A percentile compares a stretch with the other conserved stretches of the same genome.
These are phyloP conservation scores for Obelidium mucronatum DNA, from an alignment of 192 early-diverging fungal species.

Conservation along the genomic window DNA sequence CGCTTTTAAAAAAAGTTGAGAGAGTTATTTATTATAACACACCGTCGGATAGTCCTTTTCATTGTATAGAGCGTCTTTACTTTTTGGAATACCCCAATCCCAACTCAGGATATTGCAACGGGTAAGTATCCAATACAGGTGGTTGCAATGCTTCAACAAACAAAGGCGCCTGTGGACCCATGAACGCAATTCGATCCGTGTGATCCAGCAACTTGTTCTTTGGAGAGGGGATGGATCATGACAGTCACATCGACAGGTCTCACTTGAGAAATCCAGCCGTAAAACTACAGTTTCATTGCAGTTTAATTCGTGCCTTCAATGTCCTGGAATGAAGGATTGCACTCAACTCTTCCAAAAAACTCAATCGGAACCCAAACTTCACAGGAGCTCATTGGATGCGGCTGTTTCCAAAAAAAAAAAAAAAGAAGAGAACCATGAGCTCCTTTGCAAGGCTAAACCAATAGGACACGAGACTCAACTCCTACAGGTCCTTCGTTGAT, in stretches of 20 bases:
- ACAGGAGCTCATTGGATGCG: conserved; percentile 67
- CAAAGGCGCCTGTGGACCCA: conserved; percentile 64
- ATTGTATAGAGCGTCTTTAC: no score
- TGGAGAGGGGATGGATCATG: conserved; percentile 70
- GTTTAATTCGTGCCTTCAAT: no score
- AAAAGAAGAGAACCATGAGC: no score
- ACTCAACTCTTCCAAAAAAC: conserved; percentile 62
- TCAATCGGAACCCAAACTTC: conserved; percentile 72
- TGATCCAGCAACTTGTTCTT: conserved; percentile 60
- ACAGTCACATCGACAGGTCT: conserved; percentile 54
- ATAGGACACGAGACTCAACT: no score
- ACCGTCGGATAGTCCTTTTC: no score
- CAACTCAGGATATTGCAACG: conserved; percentile 69
- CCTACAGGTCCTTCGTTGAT: conserved; percentile 32
- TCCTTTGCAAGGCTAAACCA: conserved; percentile 13
- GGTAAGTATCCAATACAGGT: conserved; percentile 44
- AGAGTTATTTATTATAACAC: no score
- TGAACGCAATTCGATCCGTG: conserved; percentile 60
- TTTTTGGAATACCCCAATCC: conserved; percentile 62
- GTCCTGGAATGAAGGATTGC: no score
- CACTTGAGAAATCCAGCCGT: conserved; percentile 62
- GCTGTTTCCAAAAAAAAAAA: conserved; percentile 47
- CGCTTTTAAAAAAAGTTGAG: no score
- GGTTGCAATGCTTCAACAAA: conserved; percentile 44
- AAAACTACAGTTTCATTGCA: no score